Evolutionary conservation across 768 basidiomycete genomes (phyloP), one percentile per base, ranked within the genome.

Genomic region (Mycena pura): DNA sequence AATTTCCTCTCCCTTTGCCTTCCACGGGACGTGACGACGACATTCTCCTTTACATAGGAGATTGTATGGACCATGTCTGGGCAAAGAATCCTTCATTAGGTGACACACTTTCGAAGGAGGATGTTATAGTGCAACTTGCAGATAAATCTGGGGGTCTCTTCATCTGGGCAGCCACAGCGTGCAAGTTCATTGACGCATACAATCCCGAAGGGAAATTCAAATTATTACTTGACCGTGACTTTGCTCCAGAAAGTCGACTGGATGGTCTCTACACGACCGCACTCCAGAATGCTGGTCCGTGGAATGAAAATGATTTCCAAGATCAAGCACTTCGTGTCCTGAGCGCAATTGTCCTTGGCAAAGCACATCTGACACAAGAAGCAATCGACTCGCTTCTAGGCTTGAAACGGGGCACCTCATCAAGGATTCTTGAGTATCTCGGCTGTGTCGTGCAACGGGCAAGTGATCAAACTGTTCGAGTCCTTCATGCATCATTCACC

Each of bases 131-230:
- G 3, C 49, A 25, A 14, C 47, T 71, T 15, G 47, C 54, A 6
- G 22, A 7, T 3, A 46, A 19, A 2, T 52, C 69, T 13, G 49
- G 44, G 17, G 69, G 69, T 8, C 53, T 71, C 5, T 70, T 71
- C 51, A 67, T 70, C 15, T 71, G 70, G 70, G 67, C 67, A 24
- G 48, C 67, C 5, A 70, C 63, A 4, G 70, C 70, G 5, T 44
- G 38, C 31, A 56, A 55, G 17, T 70, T 67, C 31, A 68, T 70
- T 21, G 7, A 19, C 3, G 43, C 24, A 4, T 47, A 19, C 15
- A 21, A 32, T 21, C 46, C 46, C 9, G 1, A 47, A 7, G 6
- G 32, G 19, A 47, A 14, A 21, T 11, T 47, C 9, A 21, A 31
- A 6, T 19, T 8, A 5, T 21, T 47, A 21, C 28, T 47, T 21